phyloP scores from a whole-genome alignment of 1,139 yeast genomes.

The Suhomyces terraborum region DNA sequence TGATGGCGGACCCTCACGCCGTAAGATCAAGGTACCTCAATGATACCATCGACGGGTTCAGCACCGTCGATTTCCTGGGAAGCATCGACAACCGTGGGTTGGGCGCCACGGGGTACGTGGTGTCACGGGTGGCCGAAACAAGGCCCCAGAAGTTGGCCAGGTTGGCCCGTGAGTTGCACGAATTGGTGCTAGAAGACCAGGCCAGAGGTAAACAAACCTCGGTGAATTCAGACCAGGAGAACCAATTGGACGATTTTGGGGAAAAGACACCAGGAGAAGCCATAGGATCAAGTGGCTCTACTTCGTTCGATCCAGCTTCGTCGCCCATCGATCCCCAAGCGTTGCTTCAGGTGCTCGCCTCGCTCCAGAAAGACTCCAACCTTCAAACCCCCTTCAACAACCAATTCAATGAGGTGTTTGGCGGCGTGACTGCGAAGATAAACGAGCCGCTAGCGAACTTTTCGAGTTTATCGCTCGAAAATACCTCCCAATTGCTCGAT shows the following conservation, averaged over 20 bases:
- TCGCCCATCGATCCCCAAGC: conserved; percentile 1
- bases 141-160: conserved; percentile 46
- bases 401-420: conserved; percentile 1
- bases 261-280: no score
- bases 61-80: conserved; percentile 42
- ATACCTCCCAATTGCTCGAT: conserved; percentile 18
- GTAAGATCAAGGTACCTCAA: conserved; percentile 27
- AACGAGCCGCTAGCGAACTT: conserved; percentile 9
- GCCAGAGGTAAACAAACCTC: not conserved
- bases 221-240: not conserved
- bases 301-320: no score
- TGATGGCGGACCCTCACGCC: conserved; percentile 20
- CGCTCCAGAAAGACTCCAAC: not conserved
- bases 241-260: no score
- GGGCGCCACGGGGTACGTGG: conserved; percentile 31
- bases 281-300: no score
- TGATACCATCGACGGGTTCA: conserved; percentile 20
- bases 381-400: not conserved
- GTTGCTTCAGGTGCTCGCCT: not conserved
- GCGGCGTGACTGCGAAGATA: not conserved
- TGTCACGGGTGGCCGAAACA: conserved; percentile 35
- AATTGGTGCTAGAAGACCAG: conserved; percentile 24
- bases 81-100: conserved; percentile 21
- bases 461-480: not conserved
- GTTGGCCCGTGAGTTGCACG: conserved; percentile 47